Conservation (phyloP, 1,284 basidiomycete species). For the Ceratobasidium sp. region DNA sequence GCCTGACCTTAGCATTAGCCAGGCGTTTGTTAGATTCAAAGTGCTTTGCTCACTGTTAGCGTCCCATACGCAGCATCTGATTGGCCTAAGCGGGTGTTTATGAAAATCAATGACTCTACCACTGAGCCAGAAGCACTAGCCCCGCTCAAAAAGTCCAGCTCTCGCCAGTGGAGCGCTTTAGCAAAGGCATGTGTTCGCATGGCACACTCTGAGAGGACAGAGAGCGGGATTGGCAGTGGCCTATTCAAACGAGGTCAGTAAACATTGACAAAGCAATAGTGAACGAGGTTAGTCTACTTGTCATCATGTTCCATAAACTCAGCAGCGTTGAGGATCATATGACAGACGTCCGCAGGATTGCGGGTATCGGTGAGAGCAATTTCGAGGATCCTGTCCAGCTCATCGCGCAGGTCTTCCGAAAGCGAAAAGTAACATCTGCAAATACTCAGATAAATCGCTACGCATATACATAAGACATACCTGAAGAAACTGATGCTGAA, state of each 20-base stretch:
- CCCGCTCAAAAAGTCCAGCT: slow-evolving; percentile 67
- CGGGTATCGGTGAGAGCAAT: slow-evolving; percentile 62
- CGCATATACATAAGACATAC: slow-evolving; percentile 49
- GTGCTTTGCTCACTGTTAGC: slow-evolving; percentile 74
- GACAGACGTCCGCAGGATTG: slow-evolving; percentile 66
- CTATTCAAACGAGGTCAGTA: neutral
- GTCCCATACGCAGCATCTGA: slow-evolving; percentile 97
- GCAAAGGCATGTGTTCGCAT: slow-evolving; percentile 68
- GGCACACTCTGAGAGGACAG: slow-evolving; percentile 64
- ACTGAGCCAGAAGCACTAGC: slow-evolving; percentile 54
- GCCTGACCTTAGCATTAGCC: slow-evolving; percentile 56
- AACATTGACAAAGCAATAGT: neutral
- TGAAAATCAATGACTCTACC: slow-evolving; percentile 91
- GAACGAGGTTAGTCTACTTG: slow-evolving; percentile 51
- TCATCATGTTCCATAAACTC: slow-evolving; percentile 75
- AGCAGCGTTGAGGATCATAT: slow-evolving; percentile 68
- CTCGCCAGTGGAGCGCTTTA: slow-evolving; percentile 72
- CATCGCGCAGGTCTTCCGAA: slow-evolving; percentile 54
- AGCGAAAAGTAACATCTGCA: slow-evolving; percentile 28
- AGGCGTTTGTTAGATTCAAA: slow-evolving; percentile 70
- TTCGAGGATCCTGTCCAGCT: slow-evolving; percentile 65
- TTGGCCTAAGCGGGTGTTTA: slow-evolving; percentile 97
- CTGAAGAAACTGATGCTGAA: slow-evolving; percentile 61
- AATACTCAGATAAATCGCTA: neutral
- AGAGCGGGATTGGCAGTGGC: slow-evolving; percentile 64